Conservation (phyloP, 306 rosid genomes). For the Inga leiocalycina region DNA sequence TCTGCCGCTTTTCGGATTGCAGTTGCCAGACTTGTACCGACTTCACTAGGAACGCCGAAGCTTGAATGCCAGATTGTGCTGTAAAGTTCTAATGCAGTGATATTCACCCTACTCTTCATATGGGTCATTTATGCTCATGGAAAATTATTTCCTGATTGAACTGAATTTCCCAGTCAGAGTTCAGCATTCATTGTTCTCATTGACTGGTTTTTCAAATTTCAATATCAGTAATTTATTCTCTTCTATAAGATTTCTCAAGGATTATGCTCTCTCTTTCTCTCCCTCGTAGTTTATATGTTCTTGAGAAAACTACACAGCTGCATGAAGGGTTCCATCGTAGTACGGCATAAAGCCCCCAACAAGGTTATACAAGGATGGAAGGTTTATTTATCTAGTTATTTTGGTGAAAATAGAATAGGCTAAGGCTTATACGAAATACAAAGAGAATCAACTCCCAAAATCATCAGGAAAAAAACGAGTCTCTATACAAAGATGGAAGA, state of each 20-base stretch:
- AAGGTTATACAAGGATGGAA: background rate
- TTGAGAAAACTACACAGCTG: background rate
- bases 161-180: conserved; percentile 34
- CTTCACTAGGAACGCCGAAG: conserved; percentile 80
- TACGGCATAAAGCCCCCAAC: background rate
- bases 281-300: background rate
- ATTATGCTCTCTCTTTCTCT: background rate
- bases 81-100: background rate
- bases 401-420: background rate
- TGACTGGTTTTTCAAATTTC: conserved; percentile 47
- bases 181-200: conserved; percentile 41
- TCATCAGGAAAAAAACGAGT: background rate
- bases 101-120: conserved; percentile 24
- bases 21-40: conserved; percentile 95
- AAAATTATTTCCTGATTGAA: conserved; percentile 33
- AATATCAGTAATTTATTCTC: conserved; percentile 17
- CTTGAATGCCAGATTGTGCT: conserved; percentile 35
- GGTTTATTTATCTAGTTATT: background rate
- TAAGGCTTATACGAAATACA: background rate
- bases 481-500: background rate
- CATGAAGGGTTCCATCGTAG: background rate
- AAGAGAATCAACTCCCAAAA: background rate
- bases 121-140: conserved; percentile 11
- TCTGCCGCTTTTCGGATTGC: conserved; percentile 93
- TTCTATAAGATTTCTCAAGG: background rate